Evolutionary conservation across 345 rosid species (phyloP).

Genomic region (Aquilaria malaccensis): DNA sequence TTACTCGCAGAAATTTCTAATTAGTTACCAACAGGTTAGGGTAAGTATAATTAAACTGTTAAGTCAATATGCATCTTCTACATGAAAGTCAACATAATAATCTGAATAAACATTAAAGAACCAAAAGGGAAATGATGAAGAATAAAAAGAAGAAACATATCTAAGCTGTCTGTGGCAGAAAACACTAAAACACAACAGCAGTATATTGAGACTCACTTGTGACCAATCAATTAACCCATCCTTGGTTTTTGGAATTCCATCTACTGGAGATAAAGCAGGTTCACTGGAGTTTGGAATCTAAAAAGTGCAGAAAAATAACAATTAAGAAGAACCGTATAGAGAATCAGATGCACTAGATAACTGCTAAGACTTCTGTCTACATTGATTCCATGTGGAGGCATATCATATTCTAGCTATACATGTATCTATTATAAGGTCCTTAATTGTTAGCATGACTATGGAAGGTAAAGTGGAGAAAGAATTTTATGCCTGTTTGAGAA

Average conservation of each 20-base stretch:
- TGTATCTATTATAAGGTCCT: background rate
- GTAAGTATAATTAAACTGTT: too few relatives aligned
- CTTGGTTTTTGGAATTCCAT: constrained; percentile 69
- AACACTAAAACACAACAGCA: too few relatives aligned
- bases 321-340: background rate
- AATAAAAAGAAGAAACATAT: background rate
- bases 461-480: too few relatives aligned
- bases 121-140: constrained; percentile 7
- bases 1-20: too few relatives aligned
- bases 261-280: constrained; percentile 38
- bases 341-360: background rate
- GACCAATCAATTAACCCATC: constrained; percentile 90
- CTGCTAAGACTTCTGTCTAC: constrained; percentile 1
- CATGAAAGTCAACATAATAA: background rate
- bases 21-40: too few relatives aligned
- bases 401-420: background rate
- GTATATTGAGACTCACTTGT: constrained; percentile 38
- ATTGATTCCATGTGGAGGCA: background rate
- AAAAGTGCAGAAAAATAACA: constrained; percentile 7
- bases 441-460: background rate
- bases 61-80: too few relatives aligned
- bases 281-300: constrained; percentile 85
- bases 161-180: too few relatives aligned
- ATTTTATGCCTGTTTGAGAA: too few relatives aligned
- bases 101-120: constrained; percentile 8